Percentiles rank a stretch among this genome's conserved stretches.
Evolutionary conservation across 2,329 filamentous ascomycete genomes (phyloP).

Genomic region (Hypoxylon sp.): DNA sequence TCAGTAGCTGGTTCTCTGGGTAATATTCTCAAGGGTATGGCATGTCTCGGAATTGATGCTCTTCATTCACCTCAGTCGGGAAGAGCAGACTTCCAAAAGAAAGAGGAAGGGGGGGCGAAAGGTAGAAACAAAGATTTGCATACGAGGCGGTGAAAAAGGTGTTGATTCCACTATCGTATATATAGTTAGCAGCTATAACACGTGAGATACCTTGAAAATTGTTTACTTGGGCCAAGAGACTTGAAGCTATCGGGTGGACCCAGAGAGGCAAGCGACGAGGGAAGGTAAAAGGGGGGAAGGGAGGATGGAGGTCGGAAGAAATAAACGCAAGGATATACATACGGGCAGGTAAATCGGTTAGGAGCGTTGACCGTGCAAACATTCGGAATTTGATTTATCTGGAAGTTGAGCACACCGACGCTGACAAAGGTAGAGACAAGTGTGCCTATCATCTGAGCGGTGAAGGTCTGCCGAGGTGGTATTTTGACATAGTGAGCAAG

Average conservation of each 20-base stretch:
- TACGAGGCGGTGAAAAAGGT: slow-evolving; percentile 66
- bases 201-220: neutral
- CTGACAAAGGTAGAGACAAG: slow-evolving; percentile 65
- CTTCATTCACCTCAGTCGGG: neutral
- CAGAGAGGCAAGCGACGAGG: neutral
- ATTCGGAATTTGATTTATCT: slow-evolving; percentile 58
- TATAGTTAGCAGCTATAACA: neutral
- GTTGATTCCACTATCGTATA: slow-evolving; percentile 56
- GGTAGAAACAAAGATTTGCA: neutral
- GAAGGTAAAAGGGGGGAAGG: neutral
- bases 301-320: neutral
- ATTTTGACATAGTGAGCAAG: slow-evolving; percentile 71
- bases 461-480: slow-evolving; percentile 69
- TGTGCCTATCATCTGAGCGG: slow-evolving; percentile 69
- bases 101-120: neutral
- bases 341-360: slow-evolving; percentile 64
- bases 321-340: slow-evolving; percentile 20
- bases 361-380: slow-evolving; percentile 63
- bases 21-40: neutral
- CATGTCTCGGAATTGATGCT: neutral
- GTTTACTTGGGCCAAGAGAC: neutral
- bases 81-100: neutral
- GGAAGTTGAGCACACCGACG: slow-evolving; percentile 59
- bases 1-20: neutral
- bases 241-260: neutral